Base-by-base conservation (phyloP, 768 basidiomycete species). In the Lepiota brunneoincarnata region DNA sequence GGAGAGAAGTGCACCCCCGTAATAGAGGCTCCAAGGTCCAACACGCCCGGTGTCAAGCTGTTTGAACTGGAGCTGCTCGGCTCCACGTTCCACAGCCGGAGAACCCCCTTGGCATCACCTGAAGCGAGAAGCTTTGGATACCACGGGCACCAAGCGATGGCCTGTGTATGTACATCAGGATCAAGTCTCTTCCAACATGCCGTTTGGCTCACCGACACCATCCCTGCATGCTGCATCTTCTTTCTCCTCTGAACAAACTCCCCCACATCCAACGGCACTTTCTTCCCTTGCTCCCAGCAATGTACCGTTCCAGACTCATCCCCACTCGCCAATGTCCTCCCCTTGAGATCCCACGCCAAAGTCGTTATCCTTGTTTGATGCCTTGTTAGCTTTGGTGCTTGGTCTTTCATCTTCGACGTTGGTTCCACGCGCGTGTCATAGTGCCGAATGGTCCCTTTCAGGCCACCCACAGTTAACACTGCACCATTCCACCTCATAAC, bases 121-220 rank as follows among this genome's bases (percentile, higher is more conserved):
- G 87, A 82, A 0, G 91, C 90, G 40, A 95, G 80, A 2, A 92
- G 72, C 15, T 84, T 84, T 0, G 84, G 77, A 63, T 91, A 84
- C 93, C 93, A 95, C 0, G 93, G 90, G 58, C 87, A 92, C 86
- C 93, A 96, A 1, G 91, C 86, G 49, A 95, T 71, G 0, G 93
- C 91, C 90, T 91, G 58, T 91, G 58, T 12, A 53, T 28, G 20
- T 10, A 49, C 21, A 11, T 54, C 41, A 50, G 39, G 40, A 21
- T 51, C 51, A 9, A 51, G 51, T 23, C 17, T 38, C 17, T 17
- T 41, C 23, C 45, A 36, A n/a, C 26, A 20, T 12, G 35, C 11
- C 10, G 41, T 7, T 6, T 14, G 4, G 40, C 51, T 35, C 41
- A 61, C 59, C 36, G 57, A 61, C 23, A 61, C 55, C 5, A 42